Percentiles rank a stretch among this genome's conserved stretches.
Evolutionary conservation across 768 basidiomycete species (phyloP).

Genomic region (Leccinum arenicola): DNA sequence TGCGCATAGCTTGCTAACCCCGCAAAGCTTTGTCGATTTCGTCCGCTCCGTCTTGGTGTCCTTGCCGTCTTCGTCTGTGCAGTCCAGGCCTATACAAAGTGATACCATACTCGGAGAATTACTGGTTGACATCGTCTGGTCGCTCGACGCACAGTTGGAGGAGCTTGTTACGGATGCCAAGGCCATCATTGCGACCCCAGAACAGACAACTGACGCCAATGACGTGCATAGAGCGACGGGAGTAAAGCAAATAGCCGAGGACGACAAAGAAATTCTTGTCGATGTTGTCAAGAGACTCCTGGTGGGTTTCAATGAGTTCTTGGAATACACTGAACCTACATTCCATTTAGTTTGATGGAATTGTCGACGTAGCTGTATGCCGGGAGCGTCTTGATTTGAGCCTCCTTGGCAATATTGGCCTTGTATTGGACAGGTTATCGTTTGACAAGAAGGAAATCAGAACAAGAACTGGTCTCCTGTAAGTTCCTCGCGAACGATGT

Average conservation of each 20-base stretch:
- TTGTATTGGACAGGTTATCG: constrained; percentile 62
- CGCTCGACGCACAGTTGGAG: constrained; percentile 73
- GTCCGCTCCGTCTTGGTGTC: constrained; percentile 56
- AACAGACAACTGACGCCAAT: constrained; percentile 19
- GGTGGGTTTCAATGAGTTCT: constrained; percentile 34
- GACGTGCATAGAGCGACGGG: constrained; percentile 36
- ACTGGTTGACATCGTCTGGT: constrained; percentile 80
- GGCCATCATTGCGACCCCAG: constrained; percentile 34
- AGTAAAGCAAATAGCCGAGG: constrained; percentile 52
- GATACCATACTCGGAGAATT: constrained; percentile 57
- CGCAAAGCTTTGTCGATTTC: constrained; percentile 57
- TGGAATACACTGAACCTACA: background rate
- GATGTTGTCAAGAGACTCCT: constrained; percentile 58
- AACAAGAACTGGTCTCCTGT: constrained; percentile 80
- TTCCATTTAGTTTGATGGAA: constrained; percentile 47
- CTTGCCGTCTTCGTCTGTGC: constrained; percentile 64
- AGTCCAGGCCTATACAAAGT: constrained; percentile 37
- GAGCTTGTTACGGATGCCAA: constrained; percentile 61
- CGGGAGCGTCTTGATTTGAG: constrained; percentile 72
- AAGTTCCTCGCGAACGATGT: constrained; percentile 31
- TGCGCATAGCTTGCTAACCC: constrained; percentile 43
- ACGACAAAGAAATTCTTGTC: constrained; percentile 60
- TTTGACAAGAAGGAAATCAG: constrained; percentile 81
- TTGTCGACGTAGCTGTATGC: constrained; percentile 60
- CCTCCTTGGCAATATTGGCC: constrained; percentile 58